Evolutionary conservation across 1,284 basidiomycete genomes (phyloP).

Genomic region (Rhodofomes roseus): DNA sequence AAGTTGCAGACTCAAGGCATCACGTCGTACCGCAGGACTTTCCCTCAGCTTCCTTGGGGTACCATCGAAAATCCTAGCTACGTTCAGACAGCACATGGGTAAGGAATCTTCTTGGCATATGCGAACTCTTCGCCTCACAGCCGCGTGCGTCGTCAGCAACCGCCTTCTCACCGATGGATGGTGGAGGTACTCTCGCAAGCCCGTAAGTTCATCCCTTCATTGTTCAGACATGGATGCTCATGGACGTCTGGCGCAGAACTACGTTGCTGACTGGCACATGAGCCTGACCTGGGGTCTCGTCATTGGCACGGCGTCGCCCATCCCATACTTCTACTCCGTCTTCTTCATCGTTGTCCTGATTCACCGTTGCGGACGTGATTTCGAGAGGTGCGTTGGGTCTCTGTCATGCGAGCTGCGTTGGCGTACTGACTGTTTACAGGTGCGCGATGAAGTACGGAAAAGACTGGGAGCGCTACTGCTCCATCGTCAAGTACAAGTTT

Average conservation of each 20-base stretch:
- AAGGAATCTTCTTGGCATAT: slow-evolving; percentile 1
- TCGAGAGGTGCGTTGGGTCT: slow-evolving; percentile 65
- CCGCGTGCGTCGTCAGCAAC: slow-evolving; percentile 51
- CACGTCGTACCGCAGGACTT: slow-evolving; percentile 82
- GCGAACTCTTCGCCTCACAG: background rate
- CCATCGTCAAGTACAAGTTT: slow-evolving; percentile 85
- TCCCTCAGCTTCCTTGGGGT: slow-evolving; percentile 90
- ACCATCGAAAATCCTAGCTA: slow-evolving; percentile 87
- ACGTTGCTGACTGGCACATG: slow-evolving; percentile 87
- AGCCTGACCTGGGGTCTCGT: slow-evolving; percentile 88
- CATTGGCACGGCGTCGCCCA: slow-evolving; percentile 79
- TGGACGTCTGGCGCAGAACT: slow-evolving; percentile 47
- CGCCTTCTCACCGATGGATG: slow-evolving; percentile 83
- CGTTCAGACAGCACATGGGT: slow-evolving; percentile 94
- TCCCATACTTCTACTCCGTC: slow-evolving; percentile 94
- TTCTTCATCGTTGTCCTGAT: slow-evolving; percentile 91
- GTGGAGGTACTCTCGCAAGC: slow-evolving; percentile 91
- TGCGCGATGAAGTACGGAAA: slow-evolving; percentile 94
- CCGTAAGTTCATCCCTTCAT: slow-evolving; percentile 44
- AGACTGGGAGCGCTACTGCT: slow-evolving; percentile 91
- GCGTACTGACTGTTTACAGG: slow-evolving; percentile 32
- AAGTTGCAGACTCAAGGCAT: slow-evolving; percentile 96
- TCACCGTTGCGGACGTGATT: slow-evolving; percentile 87
- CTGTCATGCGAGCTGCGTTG: background rate
- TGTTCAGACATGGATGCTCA: background rate